These are phyloP conservation scores for Moricandia arvensis DNA, from an alignment of 345 rosid genomes.

Conservation along the genomic window DNA sequence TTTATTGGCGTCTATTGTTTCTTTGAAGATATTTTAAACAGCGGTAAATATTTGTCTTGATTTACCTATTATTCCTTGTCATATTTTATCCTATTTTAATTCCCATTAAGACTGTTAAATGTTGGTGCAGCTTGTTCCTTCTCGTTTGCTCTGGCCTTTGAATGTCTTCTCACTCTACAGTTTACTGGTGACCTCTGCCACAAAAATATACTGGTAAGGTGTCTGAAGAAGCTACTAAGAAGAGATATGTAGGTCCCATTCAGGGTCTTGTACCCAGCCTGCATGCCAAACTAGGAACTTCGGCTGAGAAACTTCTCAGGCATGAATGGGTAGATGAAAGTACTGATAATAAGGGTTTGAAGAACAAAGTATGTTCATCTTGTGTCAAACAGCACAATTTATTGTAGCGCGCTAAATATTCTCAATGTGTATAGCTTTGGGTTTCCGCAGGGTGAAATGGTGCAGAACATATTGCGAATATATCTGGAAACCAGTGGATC, in stretches of 20 bases:
- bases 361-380: constrained; percentile 59
- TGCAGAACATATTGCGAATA: constrained; percentile 63
- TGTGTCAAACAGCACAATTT: constrained; percentile 7
- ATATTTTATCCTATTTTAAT: constrained; percentile 3
- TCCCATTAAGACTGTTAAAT: constrained; percentile 3
- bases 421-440: constrained; percentile 25
- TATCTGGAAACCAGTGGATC: constrained; percentile 64
- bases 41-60: constrained; percentile 42
- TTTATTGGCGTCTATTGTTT: constrained; percentile 62
- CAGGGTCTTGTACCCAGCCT: constrained; percentile 43
- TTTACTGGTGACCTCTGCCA: constrained; percentile 50
- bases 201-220: constrained; percentile 41
- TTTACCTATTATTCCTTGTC: background rate
- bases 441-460: constrained; percentile 60
- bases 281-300: constrained; percentile 51
- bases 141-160: constrained; percentile 67
- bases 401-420: background rate
- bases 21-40: constrained; percentile 55
- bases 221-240: constrained; percentile 42
- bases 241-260: constrained; percentile 20
- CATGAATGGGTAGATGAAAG: constrained; percentile 55
- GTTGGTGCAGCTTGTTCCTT: constrained; percentile 70
- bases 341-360: constrained; percentile 66
- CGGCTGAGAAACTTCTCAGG: constrained; percentile 64
- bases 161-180: constrained; percentile 63